Conservation (phyloP, 1,284 basidiomycete genomes). For the Peniophora sp. region DNA sequence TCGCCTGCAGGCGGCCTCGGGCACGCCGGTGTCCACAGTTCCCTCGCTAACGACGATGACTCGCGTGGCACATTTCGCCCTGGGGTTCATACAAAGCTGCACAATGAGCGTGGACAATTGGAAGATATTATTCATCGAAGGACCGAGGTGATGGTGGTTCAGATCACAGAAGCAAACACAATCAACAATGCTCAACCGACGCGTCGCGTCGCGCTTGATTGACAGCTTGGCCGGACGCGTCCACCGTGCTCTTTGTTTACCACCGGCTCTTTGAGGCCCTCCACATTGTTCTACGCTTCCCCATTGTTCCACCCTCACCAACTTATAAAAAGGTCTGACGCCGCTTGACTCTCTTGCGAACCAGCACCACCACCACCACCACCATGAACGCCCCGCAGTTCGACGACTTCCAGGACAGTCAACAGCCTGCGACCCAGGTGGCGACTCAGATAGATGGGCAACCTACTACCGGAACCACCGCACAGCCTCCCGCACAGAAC, state of each 20-base stretch:
- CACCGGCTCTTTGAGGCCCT: neutral
- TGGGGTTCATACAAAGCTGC: no score
- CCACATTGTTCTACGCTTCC: neutral
- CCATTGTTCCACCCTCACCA: neutral
- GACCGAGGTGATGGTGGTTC: no score
- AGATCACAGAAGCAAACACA: no score
- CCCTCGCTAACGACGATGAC: no score
- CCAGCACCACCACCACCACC: neutral
- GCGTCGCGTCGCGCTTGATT: no score
- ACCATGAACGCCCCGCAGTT: neutral
- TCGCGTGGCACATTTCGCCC: no score
- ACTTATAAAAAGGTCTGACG: neutral
- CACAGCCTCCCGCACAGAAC: conserved; percentile 30
- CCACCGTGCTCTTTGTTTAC: neutral
- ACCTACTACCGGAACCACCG: conserved; percentile 7
- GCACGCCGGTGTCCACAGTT: no score
- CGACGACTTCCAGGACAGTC: neutral
- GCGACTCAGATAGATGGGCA: conserved; percentile 18
- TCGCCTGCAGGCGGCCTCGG: no score
- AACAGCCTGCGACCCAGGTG: conserved; percentile 32
- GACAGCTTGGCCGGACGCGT: neutral
- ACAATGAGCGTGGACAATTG: no score
- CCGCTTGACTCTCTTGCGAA: neutral
- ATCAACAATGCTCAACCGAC: no score
- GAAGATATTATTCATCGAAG: no score